Evolutionary conservation across 2,329 filamentous ascomycete species (phyloP).

Genomic region (Alternaria brassicae): DNA sequence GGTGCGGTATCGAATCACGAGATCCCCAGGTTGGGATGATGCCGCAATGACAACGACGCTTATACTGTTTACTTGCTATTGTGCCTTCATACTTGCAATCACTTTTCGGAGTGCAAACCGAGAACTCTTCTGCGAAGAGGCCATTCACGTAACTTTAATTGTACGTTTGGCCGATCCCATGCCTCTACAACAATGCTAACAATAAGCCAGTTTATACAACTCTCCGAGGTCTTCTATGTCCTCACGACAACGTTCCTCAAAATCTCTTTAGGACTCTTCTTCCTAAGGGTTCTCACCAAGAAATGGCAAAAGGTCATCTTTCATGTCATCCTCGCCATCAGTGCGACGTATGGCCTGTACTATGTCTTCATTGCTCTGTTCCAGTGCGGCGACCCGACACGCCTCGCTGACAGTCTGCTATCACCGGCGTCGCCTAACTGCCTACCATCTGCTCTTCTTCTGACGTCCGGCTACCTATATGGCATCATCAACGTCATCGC

Average conservation of each 20-base stretch:
- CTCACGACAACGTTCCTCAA: constrained; percentile 59
- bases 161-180: constrained; percentile 17
- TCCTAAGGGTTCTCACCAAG: constrained; percentile 43
- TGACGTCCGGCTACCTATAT: constrained; percentile 42
- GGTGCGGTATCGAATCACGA: constrained; percentile 44
- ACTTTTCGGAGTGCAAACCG: constrained; percentile 15
- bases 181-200: constrained; percentile 2
- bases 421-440: constrained; percentile 24
- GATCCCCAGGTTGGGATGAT: constrained; percentile 46
- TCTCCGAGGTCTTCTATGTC: constrained; percentile 60
- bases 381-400: constrained; percentile 39
- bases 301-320: constrained; percentile 36
- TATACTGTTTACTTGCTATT: constrained; percentile 36
- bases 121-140: constrained; percentile 21
- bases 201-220: constrained; percentile 36
- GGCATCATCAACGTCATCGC: constrained; percentile 42
- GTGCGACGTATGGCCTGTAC: constrained; percentile 32
- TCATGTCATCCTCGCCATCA: constrained; percentile 2
- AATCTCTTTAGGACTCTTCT: constrained; percentile 48
- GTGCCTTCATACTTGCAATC: constrained; percentile 25
- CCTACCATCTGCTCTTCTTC: constrained; percentile 29
- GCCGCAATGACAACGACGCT: constrained; percentile 40
- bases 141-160: constrained; percentile 26
- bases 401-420: constrained; percentile 31
- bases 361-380: constrained; percentile 42